A percentile compares a stretch with the other conserved stretches of the same genome.
These are phyloP conservation scores for Dalbergia cochinchinensis DNA, from an alignment of 306 rosid species.

Conservation along the genomic window DNA sequence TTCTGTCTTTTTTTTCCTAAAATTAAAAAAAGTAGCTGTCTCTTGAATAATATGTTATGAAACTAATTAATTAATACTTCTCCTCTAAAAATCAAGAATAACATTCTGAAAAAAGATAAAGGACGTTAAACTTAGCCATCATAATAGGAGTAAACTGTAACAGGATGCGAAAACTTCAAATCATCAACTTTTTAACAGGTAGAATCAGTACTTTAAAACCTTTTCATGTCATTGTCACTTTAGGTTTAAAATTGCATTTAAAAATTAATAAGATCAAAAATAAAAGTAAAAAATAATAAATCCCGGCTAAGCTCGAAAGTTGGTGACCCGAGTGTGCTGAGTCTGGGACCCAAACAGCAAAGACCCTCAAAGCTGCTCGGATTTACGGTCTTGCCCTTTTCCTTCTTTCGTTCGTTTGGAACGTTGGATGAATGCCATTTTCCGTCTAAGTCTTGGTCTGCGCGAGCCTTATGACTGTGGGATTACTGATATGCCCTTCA, in stretches of 20 bases:
- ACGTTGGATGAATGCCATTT: not conserved
- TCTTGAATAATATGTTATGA: constrained; percentile 27
- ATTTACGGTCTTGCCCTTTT: constrained; percentile 17
- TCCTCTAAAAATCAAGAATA: not conserved
- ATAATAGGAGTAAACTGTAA: not conserved
- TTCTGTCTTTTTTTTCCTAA: not conserved
- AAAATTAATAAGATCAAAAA: not conserved
- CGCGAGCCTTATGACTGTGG: not conserved
- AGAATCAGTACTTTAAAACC: not conserved
- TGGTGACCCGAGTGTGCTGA: constrained; percentile 12
- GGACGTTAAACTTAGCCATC: not conserved
- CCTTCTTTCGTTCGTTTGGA: not conserved
- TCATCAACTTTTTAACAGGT: not conserved
- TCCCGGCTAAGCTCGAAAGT: not conserved
- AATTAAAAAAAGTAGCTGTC: not conserved
- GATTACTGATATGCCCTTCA: not conserved
- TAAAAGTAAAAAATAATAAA: not conserved
- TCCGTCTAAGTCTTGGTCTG: not conserved
- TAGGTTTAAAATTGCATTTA: not conserved
- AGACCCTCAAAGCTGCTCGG: not conserved
- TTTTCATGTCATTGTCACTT: not conserved
- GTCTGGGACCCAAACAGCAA: not conserved
- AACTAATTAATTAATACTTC: not conserved
- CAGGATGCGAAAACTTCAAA: not conserved
- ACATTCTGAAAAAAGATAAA: not conserved